Evolutionary conservation across 192 early-diverging fungal species (phyloP).

Genomic region (Chytriomyces confervae): DNA sequence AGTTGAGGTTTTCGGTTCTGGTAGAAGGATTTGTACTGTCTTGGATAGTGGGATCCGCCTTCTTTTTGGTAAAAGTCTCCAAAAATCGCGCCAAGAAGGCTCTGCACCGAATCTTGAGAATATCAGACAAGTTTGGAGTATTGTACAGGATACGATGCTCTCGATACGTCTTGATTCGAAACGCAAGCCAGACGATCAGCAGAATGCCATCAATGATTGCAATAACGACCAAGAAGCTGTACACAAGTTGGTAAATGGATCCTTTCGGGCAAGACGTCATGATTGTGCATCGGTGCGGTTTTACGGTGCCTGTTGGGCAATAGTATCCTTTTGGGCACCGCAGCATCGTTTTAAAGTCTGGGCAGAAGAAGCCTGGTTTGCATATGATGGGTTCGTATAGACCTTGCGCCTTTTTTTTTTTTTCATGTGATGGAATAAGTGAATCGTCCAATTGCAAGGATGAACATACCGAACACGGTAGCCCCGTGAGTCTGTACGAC

Average conservation of each 20-base stretch:
- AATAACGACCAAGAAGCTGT: constrained; percentile 36
- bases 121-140: no score
- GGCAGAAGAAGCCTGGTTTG: constrained; percentile 64
- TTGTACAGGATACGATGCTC: no score
- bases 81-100: not conserved
- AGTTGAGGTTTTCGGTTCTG: not conserved
- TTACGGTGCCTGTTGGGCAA: constrained; percentile 58
- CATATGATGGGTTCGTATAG: constrained; percentile 65
- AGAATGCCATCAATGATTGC: constrained; percentile 26
- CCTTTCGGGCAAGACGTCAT: constrained; percentile 48
- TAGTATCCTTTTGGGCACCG: constrained; percentile 61
- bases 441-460: not conserved
- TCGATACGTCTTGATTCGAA: no score
- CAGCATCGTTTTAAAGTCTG: constrained; percentile 47
- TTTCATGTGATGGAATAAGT: not conserved
- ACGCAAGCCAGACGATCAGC: constrained; percentile 8
- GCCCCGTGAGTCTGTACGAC: constrained; percentile 18
- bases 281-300: constrained; percentile 33
- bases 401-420: constrained; percentile 33
- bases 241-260: constrained; percentile 20
- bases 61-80: not conserved
- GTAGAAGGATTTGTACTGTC: not conserved
- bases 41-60: not conserved
- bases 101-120: not conserved
- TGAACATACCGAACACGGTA: constrained; percentile 21